These are phyloP conservation scores for Cucurbita pepo DNA, from an alignment of 306 rosid genomes.

Conservation along the genomic window DNA sequence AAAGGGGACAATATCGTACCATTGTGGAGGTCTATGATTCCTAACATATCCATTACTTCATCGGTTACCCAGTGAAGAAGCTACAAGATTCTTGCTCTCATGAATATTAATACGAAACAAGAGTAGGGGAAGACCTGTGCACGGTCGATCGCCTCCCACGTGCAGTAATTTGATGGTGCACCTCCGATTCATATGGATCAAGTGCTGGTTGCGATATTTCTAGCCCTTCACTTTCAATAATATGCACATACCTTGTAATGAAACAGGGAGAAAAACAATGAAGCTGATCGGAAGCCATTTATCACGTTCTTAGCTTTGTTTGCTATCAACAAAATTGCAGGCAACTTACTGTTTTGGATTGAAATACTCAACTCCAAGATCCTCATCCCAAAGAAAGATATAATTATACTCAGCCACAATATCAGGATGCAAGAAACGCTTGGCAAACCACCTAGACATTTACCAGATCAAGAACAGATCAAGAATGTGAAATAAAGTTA, in stretches of 20 bases:
- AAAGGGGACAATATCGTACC: too few species aligned
- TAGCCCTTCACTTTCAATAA: slow-evolving; percentile 50
- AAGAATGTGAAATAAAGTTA: background rate
- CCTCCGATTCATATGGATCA: slow-evolving; percentile 49
- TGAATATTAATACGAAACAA: background rate
- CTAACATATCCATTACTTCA: background rate
- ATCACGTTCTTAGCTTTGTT: background rate
- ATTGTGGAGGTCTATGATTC: too few species aligned
- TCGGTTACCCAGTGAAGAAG: background rate
- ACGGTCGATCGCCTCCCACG: slow-evolving; percentile 53
- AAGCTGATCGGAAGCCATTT: background rate
- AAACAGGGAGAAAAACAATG: background rate
- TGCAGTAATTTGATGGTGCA: slow-evolving; percentile 82
- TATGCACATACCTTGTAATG: slow-evolving; percentile 46
- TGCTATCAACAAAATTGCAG: background rate
- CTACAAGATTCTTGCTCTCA: background rate
- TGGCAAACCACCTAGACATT: slow-evolving; percentile 87
- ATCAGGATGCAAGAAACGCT: slow-evolving; percentile 94
- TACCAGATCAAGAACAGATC: background rate
- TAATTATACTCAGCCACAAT: slow-evolving; percentile 65
- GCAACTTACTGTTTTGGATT: slow-evolving; percentile 43
- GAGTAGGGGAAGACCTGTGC: slow-evolving; percentile 49
- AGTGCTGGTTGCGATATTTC: slow-evolving; percentile 93
- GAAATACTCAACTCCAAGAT: slow-evolving; percentile 78
- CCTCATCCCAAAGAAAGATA: slow-evolving; percentile 97